Conservation (phyloP, 495 filamentous ascomycete genomes). For the Lichenothelia convexa region DNA sequence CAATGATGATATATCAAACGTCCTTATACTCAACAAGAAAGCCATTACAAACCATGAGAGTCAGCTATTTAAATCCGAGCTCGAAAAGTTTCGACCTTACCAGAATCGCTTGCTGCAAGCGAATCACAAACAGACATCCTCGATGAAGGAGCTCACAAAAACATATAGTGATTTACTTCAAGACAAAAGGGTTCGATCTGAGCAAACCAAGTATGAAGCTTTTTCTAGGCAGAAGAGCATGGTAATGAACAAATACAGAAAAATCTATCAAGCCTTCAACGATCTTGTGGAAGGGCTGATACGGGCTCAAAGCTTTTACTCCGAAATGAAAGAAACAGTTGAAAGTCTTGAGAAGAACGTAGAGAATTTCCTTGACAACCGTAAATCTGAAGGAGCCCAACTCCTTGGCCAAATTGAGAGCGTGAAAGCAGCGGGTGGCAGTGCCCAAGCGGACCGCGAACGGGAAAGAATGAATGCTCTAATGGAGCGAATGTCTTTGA, state of each 20-base stretch:
- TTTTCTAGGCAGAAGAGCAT: constrained; percentile 66
- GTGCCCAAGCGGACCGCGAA: constrained; percentile 64
- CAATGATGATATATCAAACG: constrained; percentile 90
- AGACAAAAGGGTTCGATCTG: constrained; percentile 81
- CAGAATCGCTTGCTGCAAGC: constrained; percentile 81
- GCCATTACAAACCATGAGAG: constrained; percentile 73
- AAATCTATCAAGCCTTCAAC: constrained; percentile 80
- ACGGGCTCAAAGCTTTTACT: constrained; percentile 81
- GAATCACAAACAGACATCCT: constrained; percentile 76
- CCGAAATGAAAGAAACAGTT: constrained; percentile 87
- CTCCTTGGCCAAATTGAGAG: constrained; percentile 76
- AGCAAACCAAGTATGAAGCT: constrained; percentile 84
- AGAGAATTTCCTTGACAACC: constrained; percentile 88
- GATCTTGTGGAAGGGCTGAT: constrained; percentile 72
- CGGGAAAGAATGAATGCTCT: constrained; percentile 68
- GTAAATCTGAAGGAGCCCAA: constrained; percentile 78
- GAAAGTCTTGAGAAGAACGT: constrained; percentile 94
- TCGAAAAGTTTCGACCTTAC: constrained; percentile 91
- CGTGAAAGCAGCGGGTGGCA: constrained; percentile 45
- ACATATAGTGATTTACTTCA: constrained; percentile 78
- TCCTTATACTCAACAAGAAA: constrained; percentile 94
- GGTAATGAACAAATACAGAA: constrained; percentile 76
- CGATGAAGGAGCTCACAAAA: constrained; percentile 88
- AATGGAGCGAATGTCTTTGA: constrained; percentile 91
- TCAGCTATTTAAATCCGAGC: constrained; percentile 78